phyloP scores from a whole-genome alignment of 176 grass and related monocot genomes.

The Ampelocalamus luodianensis region DNA sequence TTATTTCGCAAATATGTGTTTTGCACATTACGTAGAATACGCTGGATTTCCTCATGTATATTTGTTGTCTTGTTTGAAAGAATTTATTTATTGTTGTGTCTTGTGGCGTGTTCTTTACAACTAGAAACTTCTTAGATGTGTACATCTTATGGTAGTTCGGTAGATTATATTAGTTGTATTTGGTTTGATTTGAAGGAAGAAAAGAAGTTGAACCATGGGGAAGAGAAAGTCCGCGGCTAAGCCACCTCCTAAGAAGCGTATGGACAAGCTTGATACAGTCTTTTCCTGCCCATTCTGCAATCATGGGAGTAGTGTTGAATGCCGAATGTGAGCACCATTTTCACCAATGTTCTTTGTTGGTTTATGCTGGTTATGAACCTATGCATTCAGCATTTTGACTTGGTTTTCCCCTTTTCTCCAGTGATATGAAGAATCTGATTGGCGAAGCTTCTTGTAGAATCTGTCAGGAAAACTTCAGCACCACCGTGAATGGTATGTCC shows the following conservation, averaged over 20 bases:
- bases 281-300: conserved; percentile 89
- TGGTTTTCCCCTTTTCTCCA: conserved; percentile 39
- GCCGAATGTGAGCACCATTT: conserved; percentile 61
- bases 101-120: not conserved
- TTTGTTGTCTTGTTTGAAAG: not conserved
- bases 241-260: conserved; percentile 80
- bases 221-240: conserved; percentile 75
- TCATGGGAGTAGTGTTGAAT: conserved; percentile 71
- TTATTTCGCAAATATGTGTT: not conserved
- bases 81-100: not conserved
- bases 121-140: not conserved
- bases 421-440: conserved; percentile 89
- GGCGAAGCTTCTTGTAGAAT: conserved; percentile 82
- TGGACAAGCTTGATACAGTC: conserved; percentile 76
- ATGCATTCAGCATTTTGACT: conserved; percentile 33
- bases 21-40: not conserved
- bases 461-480: conserved; percentile 89
- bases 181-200: conserved; percentile 40
- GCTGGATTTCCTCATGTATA: not conserved
- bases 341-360: not conserved
- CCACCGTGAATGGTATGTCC: conserved; percentile 67
- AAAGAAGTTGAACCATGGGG: conserved; percentile 57
- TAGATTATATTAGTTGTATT: not conserved
- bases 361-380: not conserved
- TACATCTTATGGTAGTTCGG: not conserved